Conservation (phyloP, 768 basidiomycete genomes). For the Phaeotremella fagi region DNA sequence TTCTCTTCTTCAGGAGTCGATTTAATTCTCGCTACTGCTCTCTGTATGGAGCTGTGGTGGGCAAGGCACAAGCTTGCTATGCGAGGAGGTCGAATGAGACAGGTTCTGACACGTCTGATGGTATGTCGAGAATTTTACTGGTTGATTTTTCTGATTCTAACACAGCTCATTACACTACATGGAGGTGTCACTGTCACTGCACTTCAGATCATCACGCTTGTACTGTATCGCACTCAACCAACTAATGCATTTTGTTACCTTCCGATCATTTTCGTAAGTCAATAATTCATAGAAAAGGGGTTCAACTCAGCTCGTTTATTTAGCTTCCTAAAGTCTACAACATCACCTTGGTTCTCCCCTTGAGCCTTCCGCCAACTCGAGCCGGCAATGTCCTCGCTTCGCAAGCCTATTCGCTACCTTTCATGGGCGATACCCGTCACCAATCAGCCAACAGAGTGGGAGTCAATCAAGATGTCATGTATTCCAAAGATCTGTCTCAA, state of each 20-base stretch:
- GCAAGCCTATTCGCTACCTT: slow-evolving; percentile 14
- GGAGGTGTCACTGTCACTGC: slow-evolving; percentile 28
- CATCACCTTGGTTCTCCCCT: slow-evolving; percentile 35
- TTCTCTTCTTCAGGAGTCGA: slow-evolving; percentile 19
- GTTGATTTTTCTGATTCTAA: not conserved
- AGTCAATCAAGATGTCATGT: too few species aligned
- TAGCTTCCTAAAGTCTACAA: slow-evolving; percentile 36
- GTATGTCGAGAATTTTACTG: slow-evolving; percentile 14
- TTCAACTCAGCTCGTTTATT: too few species aligned
- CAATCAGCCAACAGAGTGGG: not conserved
- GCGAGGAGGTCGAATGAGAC: slow-evolving; percentile 20
- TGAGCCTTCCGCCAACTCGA: slow-evolving; percentile 14
- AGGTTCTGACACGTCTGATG: slow-evolving; percentile 26
- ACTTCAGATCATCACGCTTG: slow-evolving; percentile 18
- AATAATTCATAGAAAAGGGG: slow-evolving; percentile 1
- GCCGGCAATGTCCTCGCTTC: slow-evolving; percentile 5
- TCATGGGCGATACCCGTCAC: not conserved
- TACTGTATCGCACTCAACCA: slow-evolving; percentile 12
- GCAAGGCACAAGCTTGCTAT: slow-evolving; percentile 23
- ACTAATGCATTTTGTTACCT: slow-evolving; percentile 22
- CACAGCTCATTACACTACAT: slow-evolving; percentile 31
- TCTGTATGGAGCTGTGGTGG: slow-evolving; percentile 31
- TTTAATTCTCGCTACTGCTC: slow-evolving; percentile 11
- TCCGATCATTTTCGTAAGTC: slow-evolving; percentile 26
- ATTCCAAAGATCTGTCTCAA: too few species aligned